Conservation (phyloP, 1,139 yeast genomes). For the Geotrichum klebahnii region DNA sequence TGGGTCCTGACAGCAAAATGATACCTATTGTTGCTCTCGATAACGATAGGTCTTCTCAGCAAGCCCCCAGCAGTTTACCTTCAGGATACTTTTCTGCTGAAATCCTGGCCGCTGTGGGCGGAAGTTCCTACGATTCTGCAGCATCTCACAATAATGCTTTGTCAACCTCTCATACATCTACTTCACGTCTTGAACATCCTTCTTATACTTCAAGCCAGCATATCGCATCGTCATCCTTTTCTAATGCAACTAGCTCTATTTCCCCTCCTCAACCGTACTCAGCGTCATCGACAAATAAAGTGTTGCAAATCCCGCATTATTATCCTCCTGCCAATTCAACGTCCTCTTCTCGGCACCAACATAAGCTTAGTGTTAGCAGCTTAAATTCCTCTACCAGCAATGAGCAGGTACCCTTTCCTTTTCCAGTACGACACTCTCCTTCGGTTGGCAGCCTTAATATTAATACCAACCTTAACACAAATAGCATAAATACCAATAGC, state of each 20-base stretch:
- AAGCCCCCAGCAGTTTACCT: slow-evolving; percentile 7
- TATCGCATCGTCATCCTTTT: neutral
- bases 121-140: slow-evolving; percentile 2
- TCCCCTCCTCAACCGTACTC: slow-evolving; percentile 2
- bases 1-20: slow-evolving; percentile 12
- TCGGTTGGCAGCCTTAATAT: no score
- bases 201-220: neutral
- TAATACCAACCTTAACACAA: no score
- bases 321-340: slow-evolving; percentile 1
- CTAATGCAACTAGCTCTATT: neutral
- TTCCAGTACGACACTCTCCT: no score
- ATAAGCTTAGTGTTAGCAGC: slow-evolving; percentile 8
- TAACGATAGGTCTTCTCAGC: slow-evolving; percentile 5
- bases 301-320: neutral
- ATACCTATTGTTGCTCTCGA: neutral
- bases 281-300: neutral
- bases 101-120: slow-evolving; percentile 16
- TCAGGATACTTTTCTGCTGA: slow-evolving; percentile 18
- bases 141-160: no score
- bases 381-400: slow-evolving; percentile 1
- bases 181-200: neutral
- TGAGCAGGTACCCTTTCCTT: no score
- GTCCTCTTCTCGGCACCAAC: slow-evolving; percentile 4
- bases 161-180: neutral
- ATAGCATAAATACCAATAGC: slow-evolving; percentile 7